Evolutionary conservation across 2,329 filamentous ascomycete genomes (phyloP).

Genomic region (Ophiostoma triangulosporum): DNA sequence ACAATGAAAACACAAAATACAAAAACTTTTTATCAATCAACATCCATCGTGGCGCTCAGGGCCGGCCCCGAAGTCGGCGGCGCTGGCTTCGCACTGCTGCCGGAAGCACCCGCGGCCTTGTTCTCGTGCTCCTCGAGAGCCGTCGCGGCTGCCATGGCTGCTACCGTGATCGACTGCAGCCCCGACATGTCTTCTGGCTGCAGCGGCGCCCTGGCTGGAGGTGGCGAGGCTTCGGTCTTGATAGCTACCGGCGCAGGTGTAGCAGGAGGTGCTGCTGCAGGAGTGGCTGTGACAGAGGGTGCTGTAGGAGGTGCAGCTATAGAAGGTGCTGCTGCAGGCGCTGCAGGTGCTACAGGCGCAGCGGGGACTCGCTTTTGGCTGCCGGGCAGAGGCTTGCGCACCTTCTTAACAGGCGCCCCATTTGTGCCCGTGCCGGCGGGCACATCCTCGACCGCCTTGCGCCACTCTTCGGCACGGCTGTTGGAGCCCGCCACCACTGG

Average conservation of each 20-base stretch:
- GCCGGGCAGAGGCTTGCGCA: neutral
- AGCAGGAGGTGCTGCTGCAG: neutral
- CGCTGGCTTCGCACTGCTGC: neutral
- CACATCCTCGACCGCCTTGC: neutral
- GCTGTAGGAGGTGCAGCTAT: neutral
- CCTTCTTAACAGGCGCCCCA: neutral
- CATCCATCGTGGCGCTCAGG: slow-evolving; percentile 1
- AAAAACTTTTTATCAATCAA: neutral
- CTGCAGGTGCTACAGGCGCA: neutral
- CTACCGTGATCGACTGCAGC: slow-evolving; percentile 4
- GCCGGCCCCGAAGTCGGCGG: neutral
- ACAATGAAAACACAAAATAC: neutral
- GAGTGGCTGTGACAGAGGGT: neutral
- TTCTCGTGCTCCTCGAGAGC: neutral
- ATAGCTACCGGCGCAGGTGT: neutral
- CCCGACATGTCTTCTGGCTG: neutral
- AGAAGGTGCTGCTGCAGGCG: neutral
- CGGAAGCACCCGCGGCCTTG: neutral
- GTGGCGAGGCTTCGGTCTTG: neutral
- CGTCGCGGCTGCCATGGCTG: neutral
- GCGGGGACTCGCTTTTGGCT: neutral
- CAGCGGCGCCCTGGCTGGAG: neutral
- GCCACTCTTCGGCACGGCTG: neutral
- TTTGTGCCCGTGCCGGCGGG: neutral
- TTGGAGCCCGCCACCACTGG: neutral